Conservation (phyloP, 148 eudicot genomes). For the Dianthus caryophyllus region DNA sequence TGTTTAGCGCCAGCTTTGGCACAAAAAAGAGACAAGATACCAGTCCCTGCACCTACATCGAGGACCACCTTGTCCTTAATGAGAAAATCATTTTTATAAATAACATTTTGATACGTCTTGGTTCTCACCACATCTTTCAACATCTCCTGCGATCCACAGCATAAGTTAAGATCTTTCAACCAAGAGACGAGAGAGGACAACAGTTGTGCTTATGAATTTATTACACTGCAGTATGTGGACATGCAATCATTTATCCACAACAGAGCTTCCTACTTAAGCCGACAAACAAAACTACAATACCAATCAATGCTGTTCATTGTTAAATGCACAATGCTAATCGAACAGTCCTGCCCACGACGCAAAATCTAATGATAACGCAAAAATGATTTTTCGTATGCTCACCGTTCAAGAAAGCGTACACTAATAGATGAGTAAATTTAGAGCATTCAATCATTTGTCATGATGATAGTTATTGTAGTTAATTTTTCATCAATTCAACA, state of each 20-base stretch:
- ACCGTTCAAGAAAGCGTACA: too few species aligned
- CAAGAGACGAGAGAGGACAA: too few species aligned
- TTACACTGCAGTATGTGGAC: background rate
- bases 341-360: background rate
- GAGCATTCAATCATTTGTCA: too few species aligned
- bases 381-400: too few species aligned
- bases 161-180: too few species aligned
- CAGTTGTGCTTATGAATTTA: too few species aligned
- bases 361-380: too few species aligned
- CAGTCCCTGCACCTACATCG: conserved; percentile 99
- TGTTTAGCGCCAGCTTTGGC: conserved; percentile 99
- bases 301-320: background rate
- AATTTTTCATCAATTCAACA: too few species aligned
- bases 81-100: conserved; percentile 70
- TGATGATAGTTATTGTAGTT: too few species aligned
- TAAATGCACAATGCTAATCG: background rate
- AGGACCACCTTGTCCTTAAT: conserved; percentile 92
- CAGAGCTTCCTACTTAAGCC: background rate
- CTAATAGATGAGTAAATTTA: too few species aligned
- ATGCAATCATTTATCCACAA: conserved; percentile 2
- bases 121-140: conserved; percentile 93
- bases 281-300: background rate
- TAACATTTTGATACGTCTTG: conserved; percentile 89
- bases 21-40: conserved; percentile 92
- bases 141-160: conserved; percentile 72